Evolutionary conservation across 2,329 filamentous ascomycete species (phyloP), one percentile per base, ranked within the genome.

Genomic region (Aspergillus sp.): DNA sequence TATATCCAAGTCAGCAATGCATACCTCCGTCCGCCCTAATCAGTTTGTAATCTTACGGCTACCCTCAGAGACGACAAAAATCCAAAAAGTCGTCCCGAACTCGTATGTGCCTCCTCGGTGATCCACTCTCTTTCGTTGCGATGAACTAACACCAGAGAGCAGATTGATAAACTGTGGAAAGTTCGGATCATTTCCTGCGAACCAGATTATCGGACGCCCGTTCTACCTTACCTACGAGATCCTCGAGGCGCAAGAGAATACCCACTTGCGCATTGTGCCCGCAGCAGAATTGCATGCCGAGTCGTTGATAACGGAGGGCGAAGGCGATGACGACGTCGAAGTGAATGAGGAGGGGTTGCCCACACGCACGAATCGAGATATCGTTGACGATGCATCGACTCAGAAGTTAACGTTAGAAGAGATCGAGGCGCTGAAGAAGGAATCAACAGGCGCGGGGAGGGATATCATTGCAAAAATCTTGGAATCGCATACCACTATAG

Each of bases 381-480:
- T 82, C 2, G 73, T 86, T 35, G 86, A 89, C 66, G 84, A 87
- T 68, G 79, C 81, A 0, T 81, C 80, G 3, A 82, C 91, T 46
- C 95, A 99, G 77, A 90, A 86, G 6, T 79, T 99, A 46, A 86
- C 86, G 1, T 82, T 87, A 76, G 80, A 83, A 21, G 88, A 90
- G 70, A 91, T 91, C 52, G 88, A 90, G 69, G 83, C 84, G 63
- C 75, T 90, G 62, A 91, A 91, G 73, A 84, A 82, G 67, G 82
- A 91, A 56, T 90, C 88, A 11, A 86, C 87, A 3, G 88, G 88
- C 5, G 90, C 91, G 0, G 93, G 93, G 12, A 90, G 90, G 72
- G 93, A 96, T 52, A 84, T 99, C 48, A 95, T 99, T 62, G 88
- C 90, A n/a, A 96, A 93, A 76, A 86, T 99, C 24, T 84, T 99